phyloP scores from a whole-genome alignment of 75 land plant species.

The Adiantum capillusveneris region DNA sequence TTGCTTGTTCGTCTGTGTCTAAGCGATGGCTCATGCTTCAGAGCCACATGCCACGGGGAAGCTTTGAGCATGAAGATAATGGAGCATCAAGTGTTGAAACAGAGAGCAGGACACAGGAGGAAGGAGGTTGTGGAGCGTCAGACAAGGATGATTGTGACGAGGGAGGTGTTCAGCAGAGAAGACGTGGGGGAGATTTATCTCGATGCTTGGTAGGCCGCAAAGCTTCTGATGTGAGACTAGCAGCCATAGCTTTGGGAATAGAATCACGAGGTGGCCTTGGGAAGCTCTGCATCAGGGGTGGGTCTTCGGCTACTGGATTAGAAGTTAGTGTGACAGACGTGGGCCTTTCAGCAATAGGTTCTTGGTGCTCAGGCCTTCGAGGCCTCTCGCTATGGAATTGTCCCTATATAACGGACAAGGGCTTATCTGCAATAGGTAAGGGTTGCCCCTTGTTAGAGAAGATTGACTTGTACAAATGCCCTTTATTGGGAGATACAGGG shows the following conservation, averaged over 20 bases:
- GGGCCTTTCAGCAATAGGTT: constrained; percentile 36
- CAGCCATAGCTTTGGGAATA: constrained; percentile 29
- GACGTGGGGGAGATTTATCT: constrained; percentile 13
- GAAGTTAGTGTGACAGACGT: constrained; percentile 25
- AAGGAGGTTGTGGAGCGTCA: too few species aligned
- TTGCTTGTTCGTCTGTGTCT: constrained; percentile 30
- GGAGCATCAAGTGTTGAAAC: too few species aligned
- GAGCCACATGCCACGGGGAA: constrained; percentile 9
- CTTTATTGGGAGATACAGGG: constrained; percentile 30
- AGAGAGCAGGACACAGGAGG: too few species aligned
- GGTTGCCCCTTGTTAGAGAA: constrained; percentile 32
- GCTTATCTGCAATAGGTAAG: constrained; percentile 32
- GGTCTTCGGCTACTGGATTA: neutral
- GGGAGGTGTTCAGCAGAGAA: too few species aligned
- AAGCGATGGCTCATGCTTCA: constrained; percentile 37
- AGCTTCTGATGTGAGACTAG: constrained; percentile 33
- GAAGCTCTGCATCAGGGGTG: constrained; percentile 28
- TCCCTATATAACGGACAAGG: constrained; percentile 16
- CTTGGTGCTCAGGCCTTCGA: constrained; percentile 27
- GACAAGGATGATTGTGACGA: too few species aligned
- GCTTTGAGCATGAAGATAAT: constrained; percentile 10
- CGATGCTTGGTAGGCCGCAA: constrained; percentile 39
- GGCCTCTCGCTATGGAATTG: constrained; percentile 41
- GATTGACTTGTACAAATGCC: constrained; percentile 31
- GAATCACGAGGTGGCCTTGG: constrained; percentile 31